Evolutionary conservation across 73 alveolate species (phyloP).

Genomic region (Paramecium octaurelia): DNA sequence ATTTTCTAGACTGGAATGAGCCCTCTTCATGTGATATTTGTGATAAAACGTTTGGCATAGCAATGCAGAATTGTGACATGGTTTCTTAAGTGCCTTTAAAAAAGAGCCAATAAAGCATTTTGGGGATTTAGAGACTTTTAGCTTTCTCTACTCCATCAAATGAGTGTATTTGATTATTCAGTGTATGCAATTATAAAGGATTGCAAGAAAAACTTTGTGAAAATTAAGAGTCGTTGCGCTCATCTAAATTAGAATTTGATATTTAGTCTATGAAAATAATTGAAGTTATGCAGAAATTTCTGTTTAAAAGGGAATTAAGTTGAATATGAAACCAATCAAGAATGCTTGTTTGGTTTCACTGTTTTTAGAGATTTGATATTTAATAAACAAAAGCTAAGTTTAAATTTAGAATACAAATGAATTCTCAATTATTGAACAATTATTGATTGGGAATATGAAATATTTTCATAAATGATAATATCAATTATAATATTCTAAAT

Average conservation of each 20-base stretch:
- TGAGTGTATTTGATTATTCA: neutral
- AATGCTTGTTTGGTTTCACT: neutral
- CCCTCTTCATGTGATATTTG: neutral
- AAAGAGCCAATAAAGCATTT: neutral
- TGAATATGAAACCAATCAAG: neutral
- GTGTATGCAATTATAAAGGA: slow-evolving; percentile 28
- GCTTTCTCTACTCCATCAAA: neutral
- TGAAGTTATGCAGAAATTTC: neutral
- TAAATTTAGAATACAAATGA: neutral
- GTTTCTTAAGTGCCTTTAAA: neutral
- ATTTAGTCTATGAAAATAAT: neutral
- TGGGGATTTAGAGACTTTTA: slow-evolving; percentile 31
- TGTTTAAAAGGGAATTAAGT: neutral
- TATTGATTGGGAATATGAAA: neutral
- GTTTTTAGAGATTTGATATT: too few relatives aligned
- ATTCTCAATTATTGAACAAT: neutral
- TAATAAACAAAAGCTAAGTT: too few relatives aligned
- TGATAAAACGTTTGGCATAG: neutral
- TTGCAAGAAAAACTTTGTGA: neutral
- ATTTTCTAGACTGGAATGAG: slow-evolving; percentile 26
- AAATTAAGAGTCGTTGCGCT: neutral
- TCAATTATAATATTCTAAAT: too few relatives aligned
- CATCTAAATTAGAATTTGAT: slow-evolving; percentile 13
- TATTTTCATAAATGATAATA: neutral
- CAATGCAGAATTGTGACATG: neutral